Evolutionary conservation across 306 rosid species (phyloP).

Genomic region (Castanea crenata): DNA sequence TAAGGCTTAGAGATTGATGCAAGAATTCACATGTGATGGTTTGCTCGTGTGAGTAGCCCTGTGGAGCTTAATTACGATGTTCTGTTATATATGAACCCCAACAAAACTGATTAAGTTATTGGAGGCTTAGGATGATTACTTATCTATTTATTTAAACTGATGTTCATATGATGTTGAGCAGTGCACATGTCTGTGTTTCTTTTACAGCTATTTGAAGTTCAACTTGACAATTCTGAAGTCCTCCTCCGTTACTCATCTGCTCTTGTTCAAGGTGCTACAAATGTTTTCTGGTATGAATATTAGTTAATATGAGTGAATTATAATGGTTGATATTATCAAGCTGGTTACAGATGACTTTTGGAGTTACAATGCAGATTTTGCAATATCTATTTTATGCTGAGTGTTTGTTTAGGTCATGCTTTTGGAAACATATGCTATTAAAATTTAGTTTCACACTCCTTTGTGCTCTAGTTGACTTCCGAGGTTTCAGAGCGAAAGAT

Average conservation of each 20-base stretch:
- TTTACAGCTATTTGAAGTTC: constrained; percentile 87
- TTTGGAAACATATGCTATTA: not conserved
- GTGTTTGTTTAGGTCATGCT: not conserved
- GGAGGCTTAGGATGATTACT: not conserved
- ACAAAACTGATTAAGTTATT: not conserved
- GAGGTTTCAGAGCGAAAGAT: not conserved
- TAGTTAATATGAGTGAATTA: not conserved
- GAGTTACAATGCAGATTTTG: not conserved
- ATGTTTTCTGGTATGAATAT: constrained; percentile 88
- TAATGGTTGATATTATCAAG: constrained; percentile 1
- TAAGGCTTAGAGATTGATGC: not conserved
- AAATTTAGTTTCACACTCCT: not conserved
- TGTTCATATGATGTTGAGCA: constrained; percentile 11
- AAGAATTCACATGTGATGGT: not conserved
- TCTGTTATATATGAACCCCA: not conserved
- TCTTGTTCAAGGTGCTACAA: constrained; percentile 93
- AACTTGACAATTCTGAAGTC: constrained; percentile 77
- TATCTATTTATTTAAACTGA: constrained; percentile 13
- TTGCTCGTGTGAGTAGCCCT: not conserved
- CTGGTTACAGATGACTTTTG: not conserved
- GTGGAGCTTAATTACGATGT: not conserved
- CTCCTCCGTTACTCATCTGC: constrained; percentile 97
- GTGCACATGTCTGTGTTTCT: constrained; percentile 18
- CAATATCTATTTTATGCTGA: not conserved
- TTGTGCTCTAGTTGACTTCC: constrained; percentile 11